Conservation (phyloP, 768 basidiomycete genomes). For the Suillus lakei region DNA sequence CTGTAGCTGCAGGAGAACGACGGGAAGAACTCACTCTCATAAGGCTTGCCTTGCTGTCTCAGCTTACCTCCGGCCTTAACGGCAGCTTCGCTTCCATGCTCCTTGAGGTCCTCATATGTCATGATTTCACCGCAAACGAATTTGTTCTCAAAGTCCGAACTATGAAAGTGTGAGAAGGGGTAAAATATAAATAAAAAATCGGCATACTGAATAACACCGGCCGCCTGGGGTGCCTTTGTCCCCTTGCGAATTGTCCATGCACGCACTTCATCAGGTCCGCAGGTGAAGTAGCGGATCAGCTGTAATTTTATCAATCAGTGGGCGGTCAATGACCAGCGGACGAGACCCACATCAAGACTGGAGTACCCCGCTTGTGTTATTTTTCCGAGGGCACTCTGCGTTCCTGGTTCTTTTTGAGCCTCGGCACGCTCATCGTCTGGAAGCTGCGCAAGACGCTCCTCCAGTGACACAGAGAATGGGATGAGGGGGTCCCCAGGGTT, state of each 20-base stretch:
- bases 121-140: constrained; percentile 98
- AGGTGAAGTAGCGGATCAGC: constrained; percentile 97
- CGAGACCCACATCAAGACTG: constrained; percentile 71
- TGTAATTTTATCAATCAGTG: constrained; percentile 32
- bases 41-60: constrained; percentile 95
- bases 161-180: constrained; percentile 29
- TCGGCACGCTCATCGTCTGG: constrained; percentile 71
- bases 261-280: constrained; percentile 94
- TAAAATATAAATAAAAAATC: not conserved
- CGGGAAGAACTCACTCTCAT: constrained; percentile 71
- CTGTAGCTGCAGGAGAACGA: not conserved
- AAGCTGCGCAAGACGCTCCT: constrained; percentile 80
- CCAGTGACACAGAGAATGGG: constrained; percentile 95
- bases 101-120: constrained; percentile 87
- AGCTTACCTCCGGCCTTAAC: constrained; percentile 97
- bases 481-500: constrained; percentile 96
- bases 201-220: constrained; percentile 94
- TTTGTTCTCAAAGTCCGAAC: constrained; percentile 97
- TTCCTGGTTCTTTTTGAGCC: constrained; percentile 78
- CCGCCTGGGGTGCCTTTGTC: constrained; percentile 95
- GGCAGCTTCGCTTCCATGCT: constrained; percentile 86
- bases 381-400: constrained; percentile 80
- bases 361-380: constrained; percentile 95
- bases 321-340: not conserved
- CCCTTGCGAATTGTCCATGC: constrained; percentile 97